These are phyloP conservation scores for Suillus hirtellus DNA, from an alignment of 768 basidiomycete species.

Conservation along the genomic window DNA sequence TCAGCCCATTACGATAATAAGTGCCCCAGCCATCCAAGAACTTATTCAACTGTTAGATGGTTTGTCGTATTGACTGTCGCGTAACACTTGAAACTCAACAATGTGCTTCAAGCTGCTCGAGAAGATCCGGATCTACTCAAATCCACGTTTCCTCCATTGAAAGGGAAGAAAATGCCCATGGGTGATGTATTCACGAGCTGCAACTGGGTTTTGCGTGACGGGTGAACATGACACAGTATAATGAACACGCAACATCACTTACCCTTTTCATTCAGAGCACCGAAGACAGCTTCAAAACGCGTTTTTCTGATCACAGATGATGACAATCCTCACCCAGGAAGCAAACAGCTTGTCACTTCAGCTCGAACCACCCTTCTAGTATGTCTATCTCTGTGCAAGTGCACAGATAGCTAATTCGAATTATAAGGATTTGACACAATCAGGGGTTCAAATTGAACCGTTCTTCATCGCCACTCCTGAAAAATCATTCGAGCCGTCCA, in stretches of 20 bases:
- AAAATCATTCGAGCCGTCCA: constrained; percentile 67
- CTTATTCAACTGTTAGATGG: constrained; percentile 78
- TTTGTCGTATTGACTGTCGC: constrained; percentile 32
- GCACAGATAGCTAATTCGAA: constrained; percentile 1
- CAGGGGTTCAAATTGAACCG: constrained; percentile 78
- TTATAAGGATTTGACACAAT: constrained; percentile 76
- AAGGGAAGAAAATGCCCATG: constrained; percentile 64
- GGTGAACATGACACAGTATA: constrained; percentile 44
- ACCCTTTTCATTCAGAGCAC: constrained; percentile 50
- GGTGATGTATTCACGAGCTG: constrained; percentile 91
- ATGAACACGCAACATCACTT: constrained; percentile 6
- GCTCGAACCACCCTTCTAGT: constrained; percentile 73
- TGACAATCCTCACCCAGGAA: constrained; percentile 47
- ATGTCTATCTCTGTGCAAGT: constrained; percentile 23
- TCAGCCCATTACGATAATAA: constrained; percentile 75
- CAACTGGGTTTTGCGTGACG: constrained; percentile 86
- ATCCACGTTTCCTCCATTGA: constrained; percentile 64
- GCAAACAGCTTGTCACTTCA: constrained; percentile 61
- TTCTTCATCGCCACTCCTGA: constrained; percentile 81
- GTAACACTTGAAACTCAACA: constrained; percentile 9
- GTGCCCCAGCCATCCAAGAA: constrained; percentile 79
- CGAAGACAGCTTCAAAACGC: constrained; percentile 88
- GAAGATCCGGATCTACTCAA: constrained; percentile 60
- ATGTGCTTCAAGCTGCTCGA: constrained; percentile 50
- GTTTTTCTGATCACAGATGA: constrained; percentile 91